phyloP scores from a whole-genome alignment of 768 basidiomycete genomes.

The Podaxis sp. region DNA sequence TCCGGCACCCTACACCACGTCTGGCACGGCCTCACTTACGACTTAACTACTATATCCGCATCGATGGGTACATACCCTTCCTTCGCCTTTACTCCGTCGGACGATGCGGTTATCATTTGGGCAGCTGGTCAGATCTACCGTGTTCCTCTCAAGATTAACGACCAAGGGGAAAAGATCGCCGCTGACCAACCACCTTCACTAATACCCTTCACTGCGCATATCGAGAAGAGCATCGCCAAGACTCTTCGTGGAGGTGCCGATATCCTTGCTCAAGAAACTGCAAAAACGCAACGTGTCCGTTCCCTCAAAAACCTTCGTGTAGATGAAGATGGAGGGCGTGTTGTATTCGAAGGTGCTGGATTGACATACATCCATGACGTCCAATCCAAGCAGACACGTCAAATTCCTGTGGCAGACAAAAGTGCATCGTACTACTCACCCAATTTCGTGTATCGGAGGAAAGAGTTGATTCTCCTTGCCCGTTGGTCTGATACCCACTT shows the following conservation, averaged over 20 bases:
- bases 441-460: slow-evolving; percentile 49
- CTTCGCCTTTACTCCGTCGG: slow-evolving; percentile 61
- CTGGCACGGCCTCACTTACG: slow-evolving; percentile 69
- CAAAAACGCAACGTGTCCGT: slow-evolving; percentile 48
- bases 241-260: slow-evolving; percentile 48
- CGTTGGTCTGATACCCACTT: slow-evolving; percentile 66
- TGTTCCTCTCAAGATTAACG: slow-evolving; percentile 52
- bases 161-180: slow-evolving; percentile 46
- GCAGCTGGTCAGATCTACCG: slow-evolving; percentile 66
- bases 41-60: slow-evolving; percentile 57
- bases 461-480: slow-evolving; percentile 54
- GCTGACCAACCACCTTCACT: slow-evolving; percentile 35
- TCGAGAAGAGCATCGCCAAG: slow-evolving; percentile 61
- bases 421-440: slow-evolving; percentile 62
- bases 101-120: slow-evolving; percentile 66
- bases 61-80: slow-evolving; percentile 82
- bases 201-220: slow-evolving; percentile 57
- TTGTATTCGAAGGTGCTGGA: slow-evolving; percentile 68
- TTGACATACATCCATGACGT: slow-evolving; percentile 47
- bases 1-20: slow-evolving; percentile 62
- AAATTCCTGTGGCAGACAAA: slow-evolving; percentile 46
- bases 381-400: slow-evolving; percentile 24
- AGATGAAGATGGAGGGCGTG: slow-evolving; percentile 47
- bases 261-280: slow-evolving; percentile 49
- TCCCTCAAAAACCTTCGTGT: slow-evolving; percentile 60